Base-by-base conservation (phyloP, 2,329 filamentous ascomycete species). In the Clonostachys chloroleuca region DNA sequence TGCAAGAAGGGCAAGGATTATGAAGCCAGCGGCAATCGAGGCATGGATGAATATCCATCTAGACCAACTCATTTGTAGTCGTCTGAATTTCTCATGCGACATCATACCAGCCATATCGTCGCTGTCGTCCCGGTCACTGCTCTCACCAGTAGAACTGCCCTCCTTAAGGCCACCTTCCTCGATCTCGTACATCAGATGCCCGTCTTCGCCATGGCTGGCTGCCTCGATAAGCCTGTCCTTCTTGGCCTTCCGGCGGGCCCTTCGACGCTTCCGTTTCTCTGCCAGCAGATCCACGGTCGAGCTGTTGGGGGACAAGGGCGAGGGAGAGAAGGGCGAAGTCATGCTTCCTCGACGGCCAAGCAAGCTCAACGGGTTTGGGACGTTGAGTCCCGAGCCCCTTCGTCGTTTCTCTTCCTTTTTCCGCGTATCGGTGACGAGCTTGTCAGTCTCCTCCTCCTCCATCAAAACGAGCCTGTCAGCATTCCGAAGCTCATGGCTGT, bases 131-230 rank as follows among this genome's bases (percentile, higher is more conserved):
- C 81, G 70, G 57, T 85, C 70, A 72, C 77, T 83, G 64, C 78
- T 84, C 1, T 79, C 75, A 35, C 80, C 81, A 0, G 81, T 83
- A 6, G 72, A 74, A 60, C 79, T 87, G 46, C 85, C 84, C 43
- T 86, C 83, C 51, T 77, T 82, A 59, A 87, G 78, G 3, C 76
- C 80, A 2, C 90, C 89, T 61, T 91, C 86, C 65, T 96, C 92
- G 86, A 92, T 89, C 68, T 94, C 88, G 63, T 89, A 92, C 84
- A 95, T 89, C 58, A 95, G 72, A 63, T 84, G 81, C 36, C 86
- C 84, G 54, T 89, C 82, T 60, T 89, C 87, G 47, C 83, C 83
- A 50, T 82, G 65, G 24, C 71, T 71, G 5, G 80, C 80, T 45
- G 78, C 70, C 47, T 73, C 69, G 55, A 75, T 65, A 59, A 79